Base-by-base conservation (phyloP, 148 eudicot species). In the Silene latifolia region DNA sequence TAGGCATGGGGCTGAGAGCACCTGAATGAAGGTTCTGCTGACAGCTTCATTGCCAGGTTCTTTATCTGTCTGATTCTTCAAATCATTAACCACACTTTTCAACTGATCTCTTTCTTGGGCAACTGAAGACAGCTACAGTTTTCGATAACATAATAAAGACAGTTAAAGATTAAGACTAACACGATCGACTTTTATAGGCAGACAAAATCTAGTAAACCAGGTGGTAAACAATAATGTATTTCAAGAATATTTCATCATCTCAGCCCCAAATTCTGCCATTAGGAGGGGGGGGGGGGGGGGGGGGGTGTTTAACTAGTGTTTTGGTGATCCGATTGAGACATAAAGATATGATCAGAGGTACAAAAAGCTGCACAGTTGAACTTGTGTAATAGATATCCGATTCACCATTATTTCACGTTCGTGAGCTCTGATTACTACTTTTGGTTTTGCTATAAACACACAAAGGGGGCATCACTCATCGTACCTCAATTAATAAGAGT, bases 51-150 rank as follows among this genome's bases (percentile, higher is more conserved):
- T 77, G 78, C 88, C 88, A 67, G 77, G 72, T 69, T 80, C 93
- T 69, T 61, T 76, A 81, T 71, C 83, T 44, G 78, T 86, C 39
- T 81, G 85, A 74, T 78, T 82, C 78, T 78, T 90, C 74, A 87
- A 77, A 66, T 88, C 85, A 63, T 81, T 74, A 66, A 82, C 21
- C 29, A 81, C 81, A 79, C 79, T 76, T 77, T 78, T 79, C 63
- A 96, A 81, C 63, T 83, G 82, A 79, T 90, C 89, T 78, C 88
- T 89, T 87, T 96, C 99, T 77, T 89, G 95, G 9, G 80, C 77
- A 76, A 81, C 83, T 65, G 89, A 88, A 72, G 89, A 83, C 66
- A 92, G 88, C 99, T 95, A 82, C 82, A 83, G 39, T 35, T 76
- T 72, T 3, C 27, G 20, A 57, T 2, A 42, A 25, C 25, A 80